Percentiles rank a stretch among this genome's conserved stretches.
phyloP scores from a whole-genome alignment of 495 filamentous ascomycete species.

The Cudoniella acicularis region DNA sequence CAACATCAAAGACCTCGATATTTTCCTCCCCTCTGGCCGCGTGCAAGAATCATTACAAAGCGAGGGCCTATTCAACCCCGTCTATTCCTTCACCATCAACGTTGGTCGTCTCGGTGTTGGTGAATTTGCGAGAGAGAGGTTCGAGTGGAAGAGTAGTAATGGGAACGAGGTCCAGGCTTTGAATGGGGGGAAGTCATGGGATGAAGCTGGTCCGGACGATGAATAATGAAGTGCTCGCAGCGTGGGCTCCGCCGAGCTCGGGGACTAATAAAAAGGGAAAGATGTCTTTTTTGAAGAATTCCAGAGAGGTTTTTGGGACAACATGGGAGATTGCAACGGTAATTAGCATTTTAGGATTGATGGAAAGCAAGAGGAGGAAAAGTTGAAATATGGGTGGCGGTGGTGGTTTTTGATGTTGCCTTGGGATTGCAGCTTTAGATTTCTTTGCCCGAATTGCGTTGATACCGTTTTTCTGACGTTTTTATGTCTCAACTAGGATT shows the following conservation, averaged over 20 bases:
- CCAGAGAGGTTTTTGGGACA: slow-evolving; percentile 2
- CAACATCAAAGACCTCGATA: background rate
- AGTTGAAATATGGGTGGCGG: background rate
- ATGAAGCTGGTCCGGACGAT: slow-evolving; percentile 12
- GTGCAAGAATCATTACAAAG: background rate
- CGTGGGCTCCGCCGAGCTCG: slow-evolving; percentile 8
- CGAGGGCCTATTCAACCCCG: background rate
- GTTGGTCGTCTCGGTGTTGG: background rate
- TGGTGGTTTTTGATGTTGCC: too few species aligned
- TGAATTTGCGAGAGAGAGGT: slow-evolving; percentile 1
- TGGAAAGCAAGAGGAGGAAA: slow-evolving; percentile 8
- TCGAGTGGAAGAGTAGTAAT: slow-evolving; percentile 14
- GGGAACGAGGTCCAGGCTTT: slow-evolving; percentile 5
- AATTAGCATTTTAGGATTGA: slow-evolving; percentile 9
- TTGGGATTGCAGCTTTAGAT: too few species aligned
- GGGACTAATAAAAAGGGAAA: slow-evolving; percentile 12
- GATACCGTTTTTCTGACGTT: too few species aligned
- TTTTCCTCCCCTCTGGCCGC: background rate
- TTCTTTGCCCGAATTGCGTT: too few species aligned
- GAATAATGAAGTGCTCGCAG: slow-evolving; percentile 8
- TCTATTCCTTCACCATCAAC: background rate
- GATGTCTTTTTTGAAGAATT: slow-evolving; percentile 9
- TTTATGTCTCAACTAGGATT: too few species aligned
- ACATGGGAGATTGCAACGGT: slow-evolving; percentile 9
- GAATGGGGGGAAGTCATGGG: slow-evolving; percentile 4